These are phyloP conservation scores for Pogostemon cablin DNA, from an alignment of 257 asterid species.

Conservation along the genomic window DNA sequence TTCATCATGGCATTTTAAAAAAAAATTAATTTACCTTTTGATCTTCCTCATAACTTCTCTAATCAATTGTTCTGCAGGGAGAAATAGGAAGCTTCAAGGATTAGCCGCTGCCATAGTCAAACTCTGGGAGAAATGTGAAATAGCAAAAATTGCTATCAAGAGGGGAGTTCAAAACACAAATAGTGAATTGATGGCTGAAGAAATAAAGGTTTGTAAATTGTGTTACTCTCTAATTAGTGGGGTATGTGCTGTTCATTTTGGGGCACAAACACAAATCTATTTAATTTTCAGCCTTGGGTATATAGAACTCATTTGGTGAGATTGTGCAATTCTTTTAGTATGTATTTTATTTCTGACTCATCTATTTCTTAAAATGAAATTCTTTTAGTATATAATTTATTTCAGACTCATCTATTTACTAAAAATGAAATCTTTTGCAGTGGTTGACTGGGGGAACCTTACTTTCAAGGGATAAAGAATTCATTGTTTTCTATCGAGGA, in stretches of 20 bases:
- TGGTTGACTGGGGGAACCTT: conserved; percentile 86
- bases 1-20: background rate
- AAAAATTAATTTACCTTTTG: conserved; percentile 12
- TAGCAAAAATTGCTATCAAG: conserved; percentile 89
- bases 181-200: conserved; percentile 93
- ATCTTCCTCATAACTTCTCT: conserved; percentile 26
- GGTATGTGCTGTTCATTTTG: conserved; percentile 19
- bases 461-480: conserved; percentile 94
- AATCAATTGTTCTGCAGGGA: conserved; percentile 54
- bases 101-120: conserved; percentile 88
- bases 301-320: conserved; percentile 28
- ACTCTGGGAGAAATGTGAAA: conserved; percentile 99
- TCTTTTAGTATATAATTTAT: conserved; percentile 14
- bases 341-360: conserved; percentile 19
- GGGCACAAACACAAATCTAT: conserved; percentile 1
- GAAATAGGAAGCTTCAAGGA: conserved; percentile 91
- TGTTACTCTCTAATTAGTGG: conserved; percentile 27
- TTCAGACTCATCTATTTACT: conserved; percentile 37
- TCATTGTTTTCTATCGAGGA: conserved; percentile 88
- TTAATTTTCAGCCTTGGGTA: conserved; percentile 18
- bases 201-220: conserved; percentile 70
- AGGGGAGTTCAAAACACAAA: conserved; percentile 96
- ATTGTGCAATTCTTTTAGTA: conserved; percentile 16
- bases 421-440: conserved; percentile 61
- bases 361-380: conserved; percentile 41